These are phyloP conservation scores for Pugionium dolabratum DNA, from an alignment of 345 rosid species.

Conservation along the genomic window DNA sequence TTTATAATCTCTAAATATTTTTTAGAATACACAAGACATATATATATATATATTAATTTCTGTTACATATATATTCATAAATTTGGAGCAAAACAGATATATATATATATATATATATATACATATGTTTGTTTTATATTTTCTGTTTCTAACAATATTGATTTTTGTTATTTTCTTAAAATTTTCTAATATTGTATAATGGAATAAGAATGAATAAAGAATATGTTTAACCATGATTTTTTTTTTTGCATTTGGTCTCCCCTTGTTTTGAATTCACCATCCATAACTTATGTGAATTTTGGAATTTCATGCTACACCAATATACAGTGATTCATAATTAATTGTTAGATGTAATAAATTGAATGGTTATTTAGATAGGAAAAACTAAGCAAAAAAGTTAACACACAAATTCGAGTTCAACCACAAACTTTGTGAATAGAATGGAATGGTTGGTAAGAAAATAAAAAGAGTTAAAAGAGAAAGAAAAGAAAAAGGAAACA, in stretches of 20 bases:
- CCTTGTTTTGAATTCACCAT: background rate
- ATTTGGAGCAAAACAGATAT: no score
- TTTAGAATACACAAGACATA: no score
- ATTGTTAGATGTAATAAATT: background rate
- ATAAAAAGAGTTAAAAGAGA: background rate
- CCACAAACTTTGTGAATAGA: background rate
- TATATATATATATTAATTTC: no score
- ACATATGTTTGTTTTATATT: no score
- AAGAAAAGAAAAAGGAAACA: background rate
- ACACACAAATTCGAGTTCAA: background rate
- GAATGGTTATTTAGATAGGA: background rate
- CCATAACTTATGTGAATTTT: background rate
- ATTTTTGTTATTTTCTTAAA: no score
- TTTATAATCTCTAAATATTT: no score
- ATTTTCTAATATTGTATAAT: no score
- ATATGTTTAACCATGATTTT: no score
- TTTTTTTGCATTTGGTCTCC: background rate
- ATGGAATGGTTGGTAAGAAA: conserved; percentile 13
- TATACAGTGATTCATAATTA: background rate
- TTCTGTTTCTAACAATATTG: no score
- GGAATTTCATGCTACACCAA: background rate
- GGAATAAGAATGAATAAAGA: background rate
- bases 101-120: no score
- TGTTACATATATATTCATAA: no score
- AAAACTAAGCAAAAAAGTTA: no score